These are phyloP conservation scores for Podaxis rugospora DNA, from an alignment of 768 basidiomycete species.

Conservation along the genomic window DNA sequence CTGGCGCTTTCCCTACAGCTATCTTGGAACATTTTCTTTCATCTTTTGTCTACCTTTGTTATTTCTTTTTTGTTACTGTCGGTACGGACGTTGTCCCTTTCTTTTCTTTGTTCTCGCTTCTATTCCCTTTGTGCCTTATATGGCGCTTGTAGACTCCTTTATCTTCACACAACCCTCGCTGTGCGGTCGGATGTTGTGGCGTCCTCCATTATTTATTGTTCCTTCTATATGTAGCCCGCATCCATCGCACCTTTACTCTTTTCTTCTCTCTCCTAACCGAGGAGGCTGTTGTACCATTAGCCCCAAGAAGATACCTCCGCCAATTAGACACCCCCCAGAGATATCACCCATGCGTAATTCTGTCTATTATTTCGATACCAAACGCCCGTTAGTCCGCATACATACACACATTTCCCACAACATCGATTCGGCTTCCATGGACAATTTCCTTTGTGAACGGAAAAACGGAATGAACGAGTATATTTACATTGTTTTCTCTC, in stretches of 20 bases:
- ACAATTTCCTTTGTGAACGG: neutral
- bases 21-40: constrained; percentile 2
- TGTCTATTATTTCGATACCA: constrained; percentile 10
- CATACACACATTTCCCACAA: constrained; percentile 8
- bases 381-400: neutral
- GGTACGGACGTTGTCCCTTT: neutral
- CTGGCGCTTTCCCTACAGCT: neutral
- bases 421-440: constrained; percentile 4
- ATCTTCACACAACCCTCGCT: constrained; percentile 2
- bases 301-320: constrained; percentile 8
- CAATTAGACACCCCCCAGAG: constrained; percentile 3
- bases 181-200: constrained; percentile 7
- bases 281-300: constrained; percentile 12
- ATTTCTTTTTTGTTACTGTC: neutral
- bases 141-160: constrained; percentile 3
- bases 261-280: neutral
- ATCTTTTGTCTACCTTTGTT: constrained; percentile 3
- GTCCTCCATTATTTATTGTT: constrained; percentile 6
- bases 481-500: constrained; percentile 3
- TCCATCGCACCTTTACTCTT: neutral
- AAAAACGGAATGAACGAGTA: constrained; percentile 5
- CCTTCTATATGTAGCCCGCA: neutral
- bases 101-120: neutral
- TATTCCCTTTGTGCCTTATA: constrained; percentile 2
- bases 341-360: constrained; percentile 5